A percentile compares a stretch with the other conserved stretches of the same genome.
These are phyloP conservation scores for Irpex sp. DNA, from an alignment of 1,284 basidiomycete species.

Conservation along the genomic window DNA sequence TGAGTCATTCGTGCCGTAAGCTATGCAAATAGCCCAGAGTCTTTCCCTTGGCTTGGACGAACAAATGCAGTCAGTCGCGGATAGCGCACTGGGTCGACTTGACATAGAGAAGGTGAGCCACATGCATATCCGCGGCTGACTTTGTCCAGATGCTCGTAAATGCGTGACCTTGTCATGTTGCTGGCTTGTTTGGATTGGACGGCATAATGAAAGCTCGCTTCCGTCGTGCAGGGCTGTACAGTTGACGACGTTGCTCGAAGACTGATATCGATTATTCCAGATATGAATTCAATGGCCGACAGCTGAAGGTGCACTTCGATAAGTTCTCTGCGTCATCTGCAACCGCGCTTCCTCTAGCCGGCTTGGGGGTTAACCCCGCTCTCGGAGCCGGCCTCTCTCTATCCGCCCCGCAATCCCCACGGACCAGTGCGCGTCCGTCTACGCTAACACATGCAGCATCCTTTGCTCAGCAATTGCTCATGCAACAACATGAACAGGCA, in stretches of 20 bases:
- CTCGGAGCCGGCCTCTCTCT: not conserved
- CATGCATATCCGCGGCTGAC: not conserved
- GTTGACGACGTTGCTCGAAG: not conserved
- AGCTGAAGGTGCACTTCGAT: constrained; percentile 85
- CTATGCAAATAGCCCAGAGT: not conserved
- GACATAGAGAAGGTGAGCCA: not conserved
- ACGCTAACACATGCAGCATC: not conserved
- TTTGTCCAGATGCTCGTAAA: not conserved
- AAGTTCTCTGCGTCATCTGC: constrained; percentile 51
- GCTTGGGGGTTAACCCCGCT: not conserved
- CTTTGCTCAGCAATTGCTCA: constrained; percentile 5
- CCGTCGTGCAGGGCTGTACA: not conserved
- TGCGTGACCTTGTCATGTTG: not conserved
- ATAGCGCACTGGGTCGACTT: not conserved
- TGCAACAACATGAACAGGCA: constrained; percentile 5
- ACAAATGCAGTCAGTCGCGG: constrained; percentile 4
- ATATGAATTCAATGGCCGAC: constrained; percentile 84
- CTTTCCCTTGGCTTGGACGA: not conserved
- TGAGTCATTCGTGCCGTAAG: constrained; percentile 33
- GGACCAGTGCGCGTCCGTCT: not conserved
- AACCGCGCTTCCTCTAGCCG: constrained; percentile 17
- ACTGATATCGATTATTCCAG: constrained; percentile 35
- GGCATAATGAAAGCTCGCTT: not conserved
- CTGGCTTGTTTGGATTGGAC: not conserved
- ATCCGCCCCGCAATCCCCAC: constrained; percentile 6